A percentile compares a stretch with the other conserved stretches of the same genome.
Conservation (phyloP, 1,284 basidiomycete genomes). For the Microbotryum saponariae region DNA sequence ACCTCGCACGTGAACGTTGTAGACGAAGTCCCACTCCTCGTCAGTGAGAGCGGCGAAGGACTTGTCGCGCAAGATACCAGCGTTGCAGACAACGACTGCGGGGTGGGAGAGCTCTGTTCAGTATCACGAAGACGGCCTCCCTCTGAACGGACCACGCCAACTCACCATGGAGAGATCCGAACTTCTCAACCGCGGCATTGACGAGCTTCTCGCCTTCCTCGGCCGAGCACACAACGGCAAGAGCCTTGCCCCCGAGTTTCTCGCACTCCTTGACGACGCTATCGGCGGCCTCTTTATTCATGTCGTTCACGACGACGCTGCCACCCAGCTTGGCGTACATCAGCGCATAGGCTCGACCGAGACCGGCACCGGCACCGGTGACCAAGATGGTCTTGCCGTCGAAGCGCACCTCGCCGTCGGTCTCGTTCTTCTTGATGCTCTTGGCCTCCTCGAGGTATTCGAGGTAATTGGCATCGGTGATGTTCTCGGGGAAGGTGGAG, state of each 20-base stretch:
- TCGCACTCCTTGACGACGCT: slow-evolving; percentile 80
- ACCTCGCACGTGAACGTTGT: slow-evolving; percentile 70
- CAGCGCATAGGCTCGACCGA: slow-evolving; percentile 83
- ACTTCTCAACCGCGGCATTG: slow-evolving; percentile 76
- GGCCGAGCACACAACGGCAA: slow-evolving; percentile 73
- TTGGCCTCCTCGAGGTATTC: slow-evolving; percentile 63
- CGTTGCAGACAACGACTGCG: slow-evolving; percentile 68
- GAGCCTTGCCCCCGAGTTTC: slow-evolving; percentile 79
- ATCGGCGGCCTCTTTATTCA: slow-evolving; percentile 64
- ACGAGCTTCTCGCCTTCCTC: slow-evolving; percentile 86
- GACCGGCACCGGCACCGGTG: slow-evolving; percentile 86
- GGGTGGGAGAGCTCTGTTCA: background rate
- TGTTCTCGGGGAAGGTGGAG: slow-evolving; percentile 60
- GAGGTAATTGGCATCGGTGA: slow-evolving; percentile 51
- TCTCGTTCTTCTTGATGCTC: slow-evolving; percentile 61
- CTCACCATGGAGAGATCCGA: slow-evolving; percentile 68
- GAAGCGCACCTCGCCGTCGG: slow-evolving; percentile 68
- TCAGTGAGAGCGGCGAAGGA: slow-evolving; percentile 80
- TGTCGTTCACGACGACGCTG: slow-evolving; percentile 95
- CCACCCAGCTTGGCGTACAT: slow-evolving; percentile 88
- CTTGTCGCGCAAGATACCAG: slow-evolving; percentile 70
- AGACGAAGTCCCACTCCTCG: slow-evolving; percentile 88
- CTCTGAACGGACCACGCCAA: background rate
- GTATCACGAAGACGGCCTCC: background rate
- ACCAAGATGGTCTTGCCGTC: slow-evolving; percentile 87